These are phyloP conservation scores for Suzukiozyma palmioleophila DNA, from an alignment of 1,139 yeast genomes.

Conservation along the genomic window DNA sequence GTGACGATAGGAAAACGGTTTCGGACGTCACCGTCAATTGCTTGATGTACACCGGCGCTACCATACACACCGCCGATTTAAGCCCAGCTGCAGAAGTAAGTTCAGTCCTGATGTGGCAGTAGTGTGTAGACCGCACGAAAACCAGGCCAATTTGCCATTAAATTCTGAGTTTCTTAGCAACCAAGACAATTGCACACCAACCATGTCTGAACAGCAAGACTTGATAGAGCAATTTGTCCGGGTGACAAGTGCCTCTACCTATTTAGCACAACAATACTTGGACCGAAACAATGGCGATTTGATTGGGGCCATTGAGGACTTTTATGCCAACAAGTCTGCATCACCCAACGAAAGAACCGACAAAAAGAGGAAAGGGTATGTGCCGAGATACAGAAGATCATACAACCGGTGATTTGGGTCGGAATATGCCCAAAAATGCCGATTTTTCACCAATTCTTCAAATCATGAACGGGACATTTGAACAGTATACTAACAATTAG, in stretches of 20 bases:
- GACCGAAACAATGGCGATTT: conserved; percentile 34
- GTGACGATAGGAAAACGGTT: too few relatives aligned
- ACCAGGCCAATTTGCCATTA: neutral
- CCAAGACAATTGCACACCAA: conserved; percentile 4
- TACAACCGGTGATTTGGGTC: neutral
- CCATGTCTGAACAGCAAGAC: conserved; percentile 20
- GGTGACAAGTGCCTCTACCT: conserved; percentile 34
- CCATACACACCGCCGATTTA: too few relatives aligned
- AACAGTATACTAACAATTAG: conserved; percentile 3
- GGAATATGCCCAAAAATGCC: neutral
- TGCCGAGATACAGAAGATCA: conserved; percentile 4
- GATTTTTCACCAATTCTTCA: neutral
- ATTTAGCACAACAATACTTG: conserved; percentile 43
- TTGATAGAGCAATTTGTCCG: conserved; percentile 50
- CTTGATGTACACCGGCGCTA: too few relatives aligned
- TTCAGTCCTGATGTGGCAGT: too few relatives aligned
- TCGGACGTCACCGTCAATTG: too few relatives aligned
- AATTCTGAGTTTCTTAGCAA: conserved; percentile 10
- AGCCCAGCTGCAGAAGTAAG: too few relatives aligned
- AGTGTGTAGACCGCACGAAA: too few relatives aligned
- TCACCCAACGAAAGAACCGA: conserved; percentile 2
- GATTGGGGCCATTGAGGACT: conserved; percentile 42
- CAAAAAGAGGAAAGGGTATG: conserved; percentile 8
- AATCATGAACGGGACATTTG: neutral
- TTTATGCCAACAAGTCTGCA: conserved; percentile 21